Evolutionary conservation across 2,329 filamentous ascomycete genomes (phyloP).

Genomic region (Penicillium sp.): DNA sequence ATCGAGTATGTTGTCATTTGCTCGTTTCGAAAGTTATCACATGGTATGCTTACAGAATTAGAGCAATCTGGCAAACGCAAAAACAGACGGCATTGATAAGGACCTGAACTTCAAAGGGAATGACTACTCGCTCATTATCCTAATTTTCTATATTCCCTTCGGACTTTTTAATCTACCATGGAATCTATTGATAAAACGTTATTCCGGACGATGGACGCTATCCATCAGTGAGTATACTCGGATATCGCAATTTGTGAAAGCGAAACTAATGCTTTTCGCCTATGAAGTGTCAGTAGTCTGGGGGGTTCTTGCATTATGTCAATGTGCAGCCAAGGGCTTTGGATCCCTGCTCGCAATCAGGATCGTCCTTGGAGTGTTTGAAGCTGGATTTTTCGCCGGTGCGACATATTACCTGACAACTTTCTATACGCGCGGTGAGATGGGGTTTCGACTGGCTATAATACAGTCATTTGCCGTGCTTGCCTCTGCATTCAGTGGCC

Average conservation of each 20-base stretch:
- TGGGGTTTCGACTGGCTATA: constrained; percentile 51
- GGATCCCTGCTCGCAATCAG: constrained; percentile 54
- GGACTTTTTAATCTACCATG: constrained; percentile 55
- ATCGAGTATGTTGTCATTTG: constrained; percentile 25
- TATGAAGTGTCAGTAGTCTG: constrained; percentile 35
- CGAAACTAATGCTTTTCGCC: constrained; percentile 44
- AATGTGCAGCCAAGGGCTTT: constrained; percentile 56
- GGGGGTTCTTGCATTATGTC: constrained; percentile 45
- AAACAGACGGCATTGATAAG: constrained; percentile 54
- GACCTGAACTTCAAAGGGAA: constrained; percentile 43
- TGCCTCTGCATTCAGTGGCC: constrained; percentile 47
- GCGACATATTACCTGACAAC: constrained; percentile 60
- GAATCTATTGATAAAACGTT: constrained; percentile 42
- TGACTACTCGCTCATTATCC: constrained; percentile 41
- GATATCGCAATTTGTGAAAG: no score
- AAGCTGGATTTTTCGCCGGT: constrained; percentile 61
- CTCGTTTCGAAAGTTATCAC: neutral
- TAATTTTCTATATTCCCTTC: constrained; percentile 58
- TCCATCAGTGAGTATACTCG: constrained; percentile 28
- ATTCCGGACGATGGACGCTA: constrained; percentile 49
- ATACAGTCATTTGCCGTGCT: constrained; percentile 50
- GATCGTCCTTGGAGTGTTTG: constrained; percentile 46
- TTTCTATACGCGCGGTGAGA: constrained; percentile 48
- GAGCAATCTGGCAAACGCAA: constrained; percentile 51
- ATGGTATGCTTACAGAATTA: constrained; percentile 24